phyloP scores from a whole-genome alignment of 345 rosid genomes.

The Orychophragmus violaceus region DNA sequence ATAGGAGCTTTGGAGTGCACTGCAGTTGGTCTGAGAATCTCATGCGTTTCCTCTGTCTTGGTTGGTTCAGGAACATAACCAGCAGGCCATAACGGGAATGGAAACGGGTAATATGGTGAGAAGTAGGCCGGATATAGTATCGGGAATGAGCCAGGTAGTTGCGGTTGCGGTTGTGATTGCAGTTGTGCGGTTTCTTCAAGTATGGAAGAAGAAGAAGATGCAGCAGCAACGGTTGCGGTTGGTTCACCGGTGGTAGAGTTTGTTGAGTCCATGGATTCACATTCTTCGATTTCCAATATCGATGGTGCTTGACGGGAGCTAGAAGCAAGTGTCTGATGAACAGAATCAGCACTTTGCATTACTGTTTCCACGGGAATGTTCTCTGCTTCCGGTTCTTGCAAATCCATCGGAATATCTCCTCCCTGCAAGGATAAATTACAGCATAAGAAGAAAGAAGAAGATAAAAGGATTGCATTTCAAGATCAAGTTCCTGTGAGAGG shows the following conservation, averaged over 20 bases:
- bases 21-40: constrained; percentile 82
- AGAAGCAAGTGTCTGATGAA: constrained; percentile 39
- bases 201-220: constrained; percentile 20
- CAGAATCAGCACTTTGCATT: constrained; percentile 22
- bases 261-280: constrained; percentile 94
- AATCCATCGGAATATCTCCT: constrained; percentile 45
- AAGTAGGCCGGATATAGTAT: constrained; percentile 63
- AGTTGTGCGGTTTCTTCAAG: constrained; percentile 15
- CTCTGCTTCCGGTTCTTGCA: constrained; percentile 50
- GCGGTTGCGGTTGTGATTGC: constrained; percentile 38
- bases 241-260: constrained; percentile 68
- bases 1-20: constrained; percentile 76
- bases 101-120: constrained; percentile 63
- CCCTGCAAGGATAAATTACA: constrained; percentile 36
- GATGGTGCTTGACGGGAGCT: constrained; percentile 40
- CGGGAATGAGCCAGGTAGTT: constrained; percentile 48
- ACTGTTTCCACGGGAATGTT: constrained; percentile 39
- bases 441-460: not conserved
- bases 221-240: constrained; percentile 22
- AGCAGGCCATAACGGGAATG: constrained; percentile 68
- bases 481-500: not conserved
- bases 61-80: constrained; percentile 39
- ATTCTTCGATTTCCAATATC: constrained; percentile 62
- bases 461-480: not conserved
- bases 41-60: constrained; percentile 43